Conservation (phyloP, 768 basidiomycete genomes). For the Sutorius australiensis region DNA sequence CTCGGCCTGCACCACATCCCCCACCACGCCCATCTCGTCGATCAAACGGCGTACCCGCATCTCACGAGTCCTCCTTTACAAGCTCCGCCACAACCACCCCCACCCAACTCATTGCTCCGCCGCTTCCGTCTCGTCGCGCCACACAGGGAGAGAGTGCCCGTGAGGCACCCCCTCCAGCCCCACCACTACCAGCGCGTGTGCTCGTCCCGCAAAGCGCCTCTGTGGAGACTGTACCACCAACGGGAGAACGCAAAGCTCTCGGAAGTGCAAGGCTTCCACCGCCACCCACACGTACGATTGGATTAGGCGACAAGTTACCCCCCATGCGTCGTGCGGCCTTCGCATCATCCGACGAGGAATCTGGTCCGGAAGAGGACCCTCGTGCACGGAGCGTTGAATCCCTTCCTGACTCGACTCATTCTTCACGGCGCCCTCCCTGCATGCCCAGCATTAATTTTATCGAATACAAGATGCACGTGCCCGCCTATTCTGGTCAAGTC, state of each 20-base stretch:
- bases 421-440: slow-evolving; percentile 53
- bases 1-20: slow-evolving; percentile 13
- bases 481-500: slow-evolving; percentile 50
- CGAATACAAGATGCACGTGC: slow-evolving; percentile 51
- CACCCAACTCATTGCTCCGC: slow-evolving; percentile 27
- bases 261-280: slow-evolving; percentile 51
- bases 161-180: slow-evolving; percentile 11
- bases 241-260: slow-evolving; percentile 25
- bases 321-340: slow-evolving; percentile 47
- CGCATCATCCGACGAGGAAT: slow-evolving; percentile 49
- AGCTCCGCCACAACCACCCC: slow-evolving; percentile 7
- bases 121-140: slow-evolving; percentile 39
- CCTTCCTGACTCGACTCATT: slow-evolving; percentile 65
- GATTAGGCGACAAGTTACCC: slow-evolving; percentile 64
- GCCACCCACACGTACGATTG: slow-evolving; percentile 73
- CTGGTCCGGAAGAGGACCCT: slow-evolving; percentile 58
- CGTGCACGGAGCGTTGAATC: slow-evolving; percentile 43
- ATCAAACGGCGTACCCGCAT: background rate
- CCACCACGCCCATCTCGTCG: slow-evolving; percentile 25
- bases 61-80: background rate
- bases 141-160: slow-evolving; percentile 7
- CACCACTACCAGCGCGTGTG: slow-evolving; percentile 38
- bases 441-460: slow-evolving; percentile 32
- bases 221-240: slow-evolving; percentile 21
- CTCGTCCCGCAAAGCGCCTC: background rate